These are phyloP conservation scores for Phlyctochytrium planicorne DNA, from an alignment of 192 early-diverging fungal species.

Conservation along the genomic window DNA sequence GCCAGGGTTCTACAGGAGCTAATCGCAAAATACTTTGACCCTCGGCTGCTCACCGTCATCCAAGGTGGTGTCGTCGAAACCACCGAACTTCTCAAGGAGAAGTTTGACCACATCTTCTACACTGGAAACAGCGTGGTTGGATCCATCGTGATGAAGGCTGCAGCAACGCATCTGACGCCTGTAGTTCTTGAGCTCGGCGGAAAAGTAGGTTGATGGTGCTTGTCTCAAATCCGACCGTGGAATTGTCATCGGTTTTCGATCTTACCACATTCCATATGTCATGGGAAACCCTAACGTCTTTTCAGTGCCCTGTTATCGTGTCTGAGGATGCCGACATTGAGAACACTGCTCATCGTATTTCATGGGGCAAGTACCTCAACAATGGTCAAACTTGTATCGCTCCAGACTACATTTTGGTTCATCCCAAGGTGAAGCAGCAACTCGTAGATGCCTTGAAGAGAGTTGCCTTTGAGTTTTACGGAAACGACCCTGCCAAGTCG, in stretches of 20 bases:
- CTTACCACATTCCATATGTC: too few species aligned
- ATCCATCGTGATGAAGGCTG: conserved; percentile 77
- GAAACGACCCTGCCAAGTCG: conserved; percentile 45
- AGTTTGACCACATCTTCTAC: conserved; percentile 91
- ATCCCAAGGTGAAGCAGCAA: conserved; percentile 49
- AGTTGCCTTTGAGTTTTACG: conserved; percentile 27
- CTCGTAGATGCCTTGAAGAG: conserved; percentile 57
- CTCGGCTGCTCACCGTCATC: conserved; percentile 59
- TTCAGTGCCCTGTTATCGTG: conserved; percentile 65
- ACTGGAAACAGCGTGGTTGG: conserved; percentile 83
- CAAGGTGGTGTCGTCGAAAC: conserved; percentile 76
- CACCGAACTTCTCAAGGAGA: conserved; percentile 65
- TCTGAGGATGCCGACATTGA: conserved; percentile 56
- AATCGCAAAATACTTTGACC: conserved; percentile 77
- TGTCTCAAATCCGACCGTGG: too few species aligned
- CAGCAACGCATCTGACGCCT: conserved; percentile 78
- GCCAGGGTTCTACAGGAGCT: conserved; percentile 60
- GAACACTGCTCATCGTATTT: conserved; percentile 67
- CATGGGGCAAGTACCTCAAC: conserved; percentile 82
- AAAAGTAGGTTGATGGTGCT: conserved; percentile 36
- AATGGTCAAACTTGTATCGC: conserved; percentile 86
- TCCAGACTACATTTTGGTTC: conserved; percentile 81
- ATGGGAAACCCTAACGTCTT: too few species aligned
- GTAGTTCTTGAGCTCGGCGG: conserved; percentile 94
- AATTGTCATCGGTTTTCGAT: too few species aligned